phyloP scores from a whole-genome alignment of 129 eudicot species.

The Saussurea involucrata region DNA sequence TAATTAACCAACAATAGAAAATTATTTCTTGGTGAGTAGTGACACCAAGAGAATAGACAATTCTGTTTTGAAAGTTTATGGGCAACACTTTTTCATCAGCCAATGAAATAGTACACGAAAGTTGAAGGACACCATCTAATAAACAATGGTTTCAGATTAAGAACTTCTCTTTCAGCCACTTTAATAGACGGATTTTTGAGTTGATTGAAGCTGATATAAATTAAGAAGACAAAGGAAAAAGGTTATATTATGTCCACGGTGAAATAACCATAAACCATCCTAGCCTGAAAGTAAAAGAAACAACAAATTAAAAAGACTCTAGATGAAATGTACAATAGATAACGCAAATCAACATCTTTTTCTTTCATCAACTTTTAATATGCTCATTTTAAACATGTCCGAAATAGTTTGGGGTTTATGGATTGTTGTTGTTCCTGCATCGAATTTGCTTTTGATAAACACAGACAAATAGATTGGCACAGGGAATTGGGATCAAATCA shows the following conservation, averaged over 20 bases:
- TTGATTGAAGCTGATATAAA: slow-evolving; percentile 10
- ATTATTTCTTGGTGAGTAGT: slow-evolving; percentile 10
- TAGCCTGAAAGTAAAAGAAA: not conserved
- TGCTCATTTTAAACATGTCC: not conserved
- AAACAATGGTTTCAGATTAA: slow-evolving; percentile 18
- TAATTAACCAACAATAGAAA: slow-evolving; percentile 8
- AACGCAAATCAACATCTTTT: not conserved
- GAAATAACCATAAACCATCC: slow-evolving; percentile 10
- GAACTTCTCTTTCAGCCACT: slow-evolving; percentile 1
- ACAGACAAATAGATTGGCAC: not conserved
- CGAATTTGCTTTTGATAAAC: not conserved
- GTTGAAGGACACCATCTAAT: slow-evolving; percentile 12
- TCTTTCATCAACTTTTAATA: not conserved
- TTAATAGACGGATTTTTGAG: not conserved
- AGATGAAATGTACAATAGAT: slow-evolving; percentile 1
- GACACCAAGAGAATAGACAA: slow-evolving; percentile 17
- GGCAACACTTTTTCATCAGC: not conserved
- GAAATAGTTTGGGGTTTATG: not conserved
- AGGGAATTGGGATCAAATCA: not conserved
- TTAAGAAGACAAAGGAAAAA: slow-evolving; percentile 19
- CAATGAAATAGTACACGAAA: slow-evolving; percentile 2
- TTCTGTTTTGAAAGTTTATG: not conserved
- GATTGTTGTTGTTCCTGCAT: no score
- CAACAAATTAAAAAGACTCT: not conserved
- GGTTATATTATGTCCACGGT: not conserved